A percentile compares a stretch with the other conserved stretches of the same genome.
phyloP scores from a whole-genome alignment of 352 stramenopile genomes.

The Phytophthora sojae region DNA sequence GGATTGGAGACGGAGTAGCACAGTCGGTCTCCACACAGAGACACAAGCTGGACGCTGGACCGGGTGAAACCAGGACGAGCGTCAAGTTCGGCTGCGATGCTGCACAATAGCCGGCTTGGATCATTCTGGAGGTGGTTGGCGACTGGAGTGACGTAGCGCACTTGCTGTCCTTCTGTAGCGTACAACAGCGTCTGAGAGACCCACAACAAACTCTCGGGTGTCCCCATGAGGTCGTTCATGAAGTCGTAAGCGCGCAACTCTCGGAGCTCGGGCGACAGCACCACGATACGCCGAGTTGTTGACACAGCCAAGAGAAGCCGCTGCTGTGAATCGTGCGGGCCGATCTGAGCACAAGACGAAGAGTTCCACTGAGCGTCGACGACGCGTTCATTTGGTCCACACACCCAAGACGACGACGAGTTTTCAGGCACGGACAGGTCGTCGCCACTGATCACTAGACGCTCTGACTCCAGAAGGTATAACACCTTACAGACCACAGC shows the following conservation, averaged over 20 bases:
- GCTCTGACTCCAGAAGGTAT: constrained; percentile 48
- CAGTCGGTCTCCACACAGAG: constrained; percentile 62
- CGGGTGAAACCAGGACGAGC: constrained; percentile 21
- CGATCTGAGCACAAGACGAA: constrained; percentile 22
- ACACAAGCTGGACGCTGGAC: constrained; percentile 48
- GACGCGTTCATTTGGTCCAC: constrained; percentile 50
- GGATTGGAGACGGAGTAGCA: constrained; percentile 55
- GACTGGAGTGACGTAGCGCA: constrained; percentile 66
- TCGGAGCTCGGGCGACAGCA: constrained; percentile 52
- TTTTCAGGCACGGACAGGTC: constrained; percentile 47
- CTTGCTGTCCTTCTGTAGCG: constrained; percentile 51
- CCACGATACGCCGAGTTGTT: constrained; percentile 65
- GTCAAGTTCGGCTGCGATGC: constrained; percentile 24
- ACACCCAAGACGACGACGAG: constrained; percentile 45
- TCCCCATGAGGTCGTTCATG: constrained; percentile 36
- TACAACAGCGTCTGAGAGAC: constrained; percentile 72
- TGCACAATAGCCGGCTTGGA: constrained; percentile 33
- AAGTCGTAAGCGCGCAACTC: constrained; percentile 54
- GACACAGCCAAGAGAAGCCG: constrained; percentile 48
- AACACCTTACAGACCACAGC: constrained; percentile 53
- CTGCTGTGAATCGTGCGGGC: constrained; percentile 30
- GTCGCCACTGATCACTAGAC: constrained; percentile 61
- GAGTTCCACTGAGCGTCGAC: constrained; percentile 67
- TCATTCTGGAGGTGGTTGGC: constrained; percentile 14
- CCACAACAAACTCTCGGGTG: constrained; percentile 70